Evolutionary conservation across 768 basidiomycete species (phyloP), one percentile per base, ranked within the genome.

Genomic region (Psilocybe subaeruginosa): DNA sequence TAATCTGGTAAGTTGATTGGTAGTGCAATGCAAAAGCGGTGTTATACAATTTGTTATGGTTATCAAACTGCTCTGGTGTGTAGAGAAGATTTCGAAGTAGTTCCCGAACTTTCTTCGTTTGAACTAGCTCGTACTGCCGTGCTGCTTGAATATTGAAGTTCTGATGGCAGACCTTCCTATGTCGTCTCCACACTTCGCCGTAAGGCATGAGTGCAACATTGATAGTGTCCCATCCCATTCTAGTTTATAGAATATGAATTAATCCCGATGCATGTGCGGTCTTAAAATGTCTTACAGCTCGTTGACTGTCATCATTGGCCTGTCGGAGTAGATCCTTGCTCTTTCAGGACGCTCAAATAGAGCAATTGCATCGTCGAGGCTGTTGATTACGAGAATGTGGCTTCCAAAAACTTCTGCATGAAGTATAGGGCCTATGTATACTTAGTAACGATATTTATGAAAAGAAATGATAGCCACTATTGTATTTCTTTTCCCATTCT

Each of bases 271-370:
- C 41, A 43, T 43, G 41, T n/a, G 6, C 7, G n/a, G n/a, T 43
- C 41, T 4, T 1, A 8, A 33, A 19, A 16, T 9, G n/a, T 23
- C 43, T 33, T 39, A 63, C 65, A 60, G 2, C 47, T 63, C 33
- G 12, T 43, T 35, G 31, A 56, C 54, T 0, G 65, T 47, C 3
- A 61, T 49, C 8, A 76, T 74, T 29, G 81, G 82, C 2, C 81
- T 74, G 54, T 77, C 79, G 11, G 78, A 80, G 50, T 82, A 83
- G 17, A 78, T 79, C 0, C 77, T 72, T 0, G 79, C 80, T 27
- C 80, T 75, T 57, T 79, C 81, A 43, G 41, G 41, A 7, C 41
- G 41, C 62, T 83, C 82, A 8, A 83, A 68, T 8, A 69, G 6
- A 16, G 50, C 47, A 17, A 37, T 51, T 2, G 58, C 63, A 39